phyloP scores from a whole-genome alignment of 331 rosid species.

The Stylosanthes scabra region DNA sequence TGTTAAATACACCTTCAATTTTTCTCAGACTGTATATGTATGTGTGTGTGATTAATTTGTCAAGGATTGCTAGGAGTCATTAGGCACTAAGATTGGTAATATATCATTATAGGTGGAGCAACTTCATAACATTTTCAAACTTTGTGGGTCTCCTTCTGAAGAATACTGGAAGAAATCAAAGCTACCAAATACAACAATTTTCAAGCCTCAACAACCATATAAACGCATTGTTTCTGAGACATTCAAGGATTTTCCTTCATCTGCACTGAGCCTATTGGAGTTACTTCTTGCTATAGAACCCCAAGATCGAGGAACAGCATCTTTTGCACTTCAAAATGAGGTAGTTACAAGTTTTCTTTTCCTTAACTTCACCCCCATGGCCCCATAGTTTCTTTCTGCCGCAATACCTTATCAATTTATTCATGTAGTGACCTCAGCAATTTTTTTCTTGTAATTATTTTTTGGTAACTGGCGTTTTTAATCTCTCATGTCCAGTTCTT shows the following conservation, averaged over 20 bases:
- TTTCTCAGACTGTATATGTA: background rate
- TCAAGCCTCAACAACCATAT: slow-evolving; percentile 89
- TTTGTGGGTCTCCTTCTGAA: slow-evolving; percentile 95
- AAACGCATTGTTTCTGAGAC: slow-evolving; percentile 71
- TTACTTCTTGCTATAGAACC: slow-evolving; percentile 88
- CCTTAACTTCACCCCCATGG: slow-evolving; percentile 13
- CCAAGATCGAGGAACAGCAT: slow-evolving; percentile 73
- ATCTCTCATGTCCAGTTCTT: slow-evolving; percentile 63
- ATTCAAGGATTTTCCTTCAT: slow-evolving; percentile 70
- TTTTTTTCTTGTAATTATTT: slow-evolving; percentile 4
- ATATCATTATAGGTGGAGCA: slow-evolving; percentile 75
- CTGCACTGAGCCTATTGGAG: slow-evolving; percentile 69
- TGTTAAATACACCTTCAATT: background rate
- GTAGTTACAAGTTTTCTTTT: slow-evolving; percentile 46
- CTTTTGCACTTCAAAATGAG: slow-evolving; percentile 84
- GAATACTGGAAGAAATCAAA: slow-evolving; percentile 92
- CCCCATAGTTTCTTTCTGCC: background rate
- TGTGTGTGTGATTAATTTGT: background rate
- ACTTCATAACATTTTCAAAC: slow-evolving; percentile 92
- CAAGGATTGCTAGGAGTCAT: slow-evolving; percentile 23
- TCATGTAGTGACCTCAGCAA: slow-evolving; percentile 3
- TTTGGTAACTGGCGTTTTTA: slow-evolving; percentile 34
- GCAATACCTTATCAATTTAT: slow-evolving; percentile 23
- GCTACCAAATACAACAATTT: slow-evolving; percentile 83
- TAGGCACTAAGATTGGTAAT: slow-evolving; percentile 30